Conservation (phyloP, 2,329 filamentous ascomycete genomes). For the Clarireedia homoeocarpa region DNA sequence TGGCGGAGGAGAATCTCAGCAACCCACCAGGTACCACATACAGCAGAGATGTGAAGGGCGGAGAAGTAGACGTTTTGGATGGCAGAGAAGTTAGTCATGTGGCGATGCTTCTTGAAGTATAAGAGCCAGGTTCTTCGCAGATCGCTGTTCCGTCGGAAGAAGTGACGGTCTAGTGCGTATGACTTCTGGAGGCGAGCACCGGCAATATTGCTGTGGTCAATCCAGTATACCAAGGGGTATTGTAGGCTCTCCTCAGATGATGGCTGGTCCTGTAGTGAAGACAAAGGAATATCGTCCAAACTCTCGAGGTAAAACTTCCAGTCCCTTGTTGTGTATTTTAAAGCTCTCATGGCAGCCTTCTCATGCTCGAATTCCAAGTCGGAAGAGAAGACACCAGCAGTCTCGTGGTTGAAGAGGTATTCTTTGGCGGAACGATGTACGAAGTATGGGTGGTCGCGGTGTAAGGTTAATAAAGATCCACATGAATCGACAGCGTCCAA, state of each 20-base stretch:
- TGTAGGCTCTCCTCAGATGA: conserved; percentile 9
- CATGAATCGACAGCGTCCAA: conserved; percentile 3
- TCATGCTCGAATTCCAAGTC: conserved; percentile 9
- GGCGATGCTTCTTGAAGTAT: conserved; percentile 10
- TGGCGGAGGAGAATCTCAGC: conserved; percentile 5
- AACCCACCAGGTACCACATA: conserved; percentile 7
- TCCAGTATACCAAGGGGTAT: conserved; percentile 10
- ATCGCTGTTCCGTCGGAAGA: conserved; percentile 8
- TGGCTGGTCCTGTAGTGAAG: conserved; percentile 7
- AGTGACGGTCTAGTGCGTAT: conserved; percentile 3
- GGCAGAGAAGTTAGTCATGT: conserved; percentile 10
- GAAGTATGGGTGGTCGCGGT: conserved; percentile 8
- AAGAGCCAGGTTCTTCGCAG: conserved; percentile 8
- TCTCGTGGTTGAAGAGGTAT: conserved; percentile 6
- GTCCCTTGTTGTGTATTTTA: conserved; percentile 5
- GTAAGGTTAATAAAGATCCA: conserved; percentile 6
- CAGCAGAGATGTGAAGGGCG: conserved; percentile 8
- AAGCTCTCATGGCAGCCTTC: conserved; percentile 6
- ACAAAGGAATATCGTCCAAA: conserved; percentile 6
- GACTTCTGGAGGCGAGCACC: conserved; percentile 5
- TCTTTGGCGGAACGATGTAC: conserved; percentile 8
- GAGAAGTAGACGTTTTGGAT: conserved; percentile 9
- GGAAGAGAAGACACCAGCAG: conserved; percentile 7
- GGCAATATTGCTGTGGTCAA: conserved; percentile 7
- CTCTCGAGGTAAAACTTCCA: conserved; percentile 10